phyloP scores from a whole-genome alignment of 768 basidiomycete genomes.

The Leucocoprinus birnbaumii region DNA sequence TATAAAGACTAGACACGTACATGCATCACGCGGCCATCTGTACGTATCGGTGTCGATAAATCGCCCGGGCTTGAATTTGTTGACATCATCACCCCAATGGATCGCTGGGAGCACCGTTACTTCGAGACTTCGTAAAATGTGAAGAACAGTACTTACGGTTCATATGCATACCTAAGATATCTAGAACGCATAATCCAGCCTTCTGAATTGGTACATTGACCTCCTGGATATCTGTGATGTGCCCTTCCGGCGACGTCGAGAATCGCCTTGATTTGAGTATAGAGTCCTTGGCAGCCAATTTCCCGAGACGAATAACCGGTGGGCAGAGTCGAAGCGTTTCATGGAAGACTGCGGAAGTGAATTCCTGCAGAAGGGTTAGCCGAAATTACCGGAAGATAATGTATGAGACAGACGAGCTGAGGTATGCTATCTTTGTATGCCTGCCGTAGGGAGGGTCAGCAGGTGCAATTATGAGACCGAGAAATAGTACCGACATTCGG shows the following conservation, averaged over 20 bases:
- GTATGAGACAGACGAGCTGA: constrained; percentile 1
- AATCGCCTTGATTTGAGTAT: constrained; percentile 32
- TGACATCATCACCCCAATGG: constrained; percentile 45
- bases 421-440: constrained; percentile 6
- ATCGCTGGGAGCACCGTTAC: constrained; percentile 27
- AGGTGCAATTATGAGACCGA: background rate
- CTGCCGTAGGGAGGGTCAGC: background rate
- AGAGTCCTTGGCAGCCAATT: constrained; percentile 30
- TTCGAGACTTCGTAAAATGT: background rate
- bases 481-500: constrained; percentile 23
- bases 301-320: constrained; percentile 31
- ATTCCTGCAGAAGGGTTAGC: constrained; percentile 29
- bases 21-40: constrained; percentile 50
- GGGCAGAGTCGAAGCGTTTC: constrained; percentile 46
- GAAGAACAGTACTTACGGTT: constrained; percentile 33
- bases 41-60: constrained; percentile 49
- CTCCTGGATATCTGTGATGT: constrained; percentile 24
- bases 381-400: background rate
- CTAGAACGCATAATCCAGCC: constrained; percentile 37
- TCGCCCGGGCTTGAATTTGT: constrained; percentile 44
- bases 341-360: constrained; percentile 38
- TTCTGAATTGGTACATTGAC: constrained; percentile 32
- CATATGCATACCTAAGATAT: constrained; percentile 39
- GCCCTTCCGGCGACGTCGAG: constrained; percentile 19
- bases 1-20: constrained; percentile 22